Evolutionary conservation across 169 alveolate genomes (phyloP).

Genomic region (Theileria orientalis): DNA sequence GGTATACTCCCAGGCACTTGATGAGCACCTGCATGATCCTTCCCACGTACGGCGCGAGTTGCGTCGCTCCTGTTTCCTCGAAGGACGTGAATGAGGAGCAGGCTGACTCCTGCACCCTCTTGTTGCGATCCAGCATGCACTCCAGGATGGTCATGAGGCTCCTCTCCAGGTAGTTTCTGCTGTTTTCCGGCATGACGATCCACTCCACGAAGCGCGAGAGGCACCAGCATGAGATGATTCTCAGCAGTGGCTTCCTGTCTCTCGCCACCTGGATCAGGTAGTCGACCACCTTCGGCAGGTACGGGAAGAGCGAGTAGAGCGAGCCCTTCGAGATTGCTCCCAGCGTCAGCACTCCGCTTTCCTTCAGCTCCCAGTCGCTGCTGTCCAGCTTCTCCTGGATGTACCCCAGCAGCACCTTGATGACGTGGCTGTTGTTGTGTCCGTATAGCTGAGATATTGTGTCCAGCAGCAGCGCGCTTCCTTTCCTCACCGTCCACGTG

Average conservation of each 20-base stretch:
- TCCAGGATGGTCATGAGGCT: conserved; percentile 65
- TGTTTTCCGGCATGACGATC: conserved; percentile 72
- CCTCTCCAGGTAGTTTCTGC: conserved; percentile 56
- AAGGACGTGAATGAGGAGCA: conserved; percentile 89
- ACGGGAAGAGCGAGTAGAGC: conserved; percentile 77
- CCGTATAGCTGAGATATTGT: conserved; percentile 73
- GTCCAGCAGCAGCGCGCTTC: conserved; percentile 81
- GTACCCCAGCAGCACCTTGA: conserved; percentile 76
- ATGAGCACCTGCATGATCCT: conserved; percentile 72
- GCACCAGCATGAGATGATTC: conserved; percentile 90
- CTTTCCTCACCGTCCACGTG: conserved; percentile 89
- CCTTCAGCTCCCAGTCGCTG: conserved; percentile 84
- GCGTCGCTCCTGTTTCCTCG: conserved; percentile 79
- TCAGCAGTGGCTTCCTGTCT: conserved; percentile 82
- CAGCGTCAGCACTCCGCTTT: conserved; percentile 84
- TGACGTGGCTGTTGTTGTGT: conserved; percentile 70
- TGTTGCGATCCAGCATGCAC: conserved; percentile 84
- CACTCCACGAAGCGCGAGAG: conserved; percentile 83
- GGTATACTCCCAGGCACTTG: conserved; percentile 77
- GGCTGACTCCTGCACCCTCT: conserved; percentile 92
- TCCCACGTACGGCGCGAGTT: conserved; percentile 71
- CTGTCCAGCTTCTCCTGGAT: conserved; percentile 74
- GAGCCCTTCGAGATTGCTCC: conserved; percentile 92
- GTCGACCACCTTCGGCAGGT: conserved; percentile 81
- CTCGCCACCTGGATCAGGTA: conserved; percentile 72